Base-by-base conservation (phyloP, 1,139 yeast genomes). In the Yamadazyma dendronema region DNA sequence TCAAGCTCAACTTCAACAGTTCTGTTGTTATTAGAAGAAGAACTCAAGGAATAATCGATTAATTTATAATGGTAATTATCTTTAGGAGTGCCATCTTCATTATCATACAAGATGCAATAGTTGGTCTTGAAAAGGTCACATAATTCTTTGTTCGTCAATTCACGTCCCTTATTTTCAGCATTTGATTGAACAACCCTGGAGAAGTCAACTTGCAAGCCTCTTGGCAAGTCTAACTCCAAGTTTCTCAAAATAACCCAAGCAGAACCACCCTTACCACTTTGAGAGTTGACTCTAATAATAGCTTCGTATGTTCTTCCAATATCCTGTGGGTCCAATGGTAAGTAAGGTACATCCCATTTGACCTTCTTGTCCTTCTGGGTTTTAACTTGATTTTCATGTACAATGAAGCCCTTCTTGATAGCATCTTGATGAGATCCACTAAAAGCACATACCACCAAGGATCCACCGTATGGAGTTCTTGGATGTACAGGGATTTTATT, bases 391-490 rank as follows among this genome's bases (percentile, higher is more conserved):
- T 53, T 53, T 46, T 59, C 62, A 39, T 61, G 57, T 41, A 49
- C 56, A 28, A 50, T 43, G 53, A 71, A 71, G 2, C 77, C 77
- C 54, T 71, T 71, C 52, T 71, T 71, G 51, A 71, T 71, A 14
- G 77, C 77, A 53, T 71, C 77, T 50, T 71, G 77, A 47, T 71
- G 77, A 11, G 74, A 67, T 7, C 77, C 77, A 41, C 72, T 62
- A 51, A 71, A 71, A 6, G 77, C 77, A 59, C 73, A 65, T 17
- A 70, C 75, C 27, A 71, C 77, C 38, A 71, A 62, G 4, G 74
- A 67, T 11, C 77, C 77, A 19, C 72, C 67, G 47, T 71, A 71
- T 36, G 77, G 77, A 17, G 77, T 69, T 54, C 77, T 64, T 42
- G 73, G 69, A 42, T 70, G 75, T 11, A 70, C 65, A 7, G 65